phyloP scores from a whole-genome alignment of 768 basidiomycete species.

The Guyanaporus albipodus region DNA sequence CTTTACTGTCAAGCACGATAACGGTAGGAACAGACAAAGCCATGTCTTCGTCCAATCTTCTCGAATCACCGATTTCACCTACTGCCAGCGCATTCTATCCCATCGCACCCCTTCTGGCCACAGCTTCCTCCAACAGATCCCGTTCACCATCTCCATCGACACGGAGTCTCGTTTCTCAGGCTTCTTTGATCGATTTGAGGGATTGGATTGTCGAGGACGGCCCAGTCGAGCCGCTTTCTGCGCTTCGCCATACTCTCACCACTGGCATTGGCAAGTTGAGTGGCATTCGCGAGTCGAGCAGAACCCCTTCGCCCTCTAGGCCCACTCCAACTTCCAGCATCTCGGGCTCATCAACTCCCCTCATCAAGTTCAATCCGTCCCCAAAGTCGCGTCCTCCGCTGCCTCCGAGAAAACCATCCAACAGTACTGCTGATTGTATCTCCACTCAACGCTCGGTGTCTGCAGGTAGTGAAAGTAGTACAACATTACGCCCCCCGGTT shows the following conservation, averaged over 20 bases:
- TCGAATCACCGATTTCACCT: slow-evolving; percentile 52
- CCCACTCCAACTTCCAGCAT: not conserved
- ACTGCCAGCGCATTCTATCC: slow-evolving; percentile 40
- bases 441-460: slow-evolving; percentile 27
- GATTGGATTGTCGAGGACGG: slow-evolving; percentile 73
- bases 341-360: slow-evolving; percentile 33
- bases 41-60: slow-evolving; percentile 26
- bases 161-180: slow-evolving; percentile 39
- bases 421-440: slow-evolving; percentile 41
- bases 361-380: slow-evolving; percentile 57
- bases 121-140: slow-evolving; percentile 20
- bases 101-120: slow-evolving; percentile 36
- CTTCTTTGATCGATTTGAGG: slow-evolving; percentile 65
- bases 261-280: slow-evolving; percentile 14
- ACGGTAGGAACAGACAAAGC: not conserved
- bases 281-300: slow-evolving; percentile 17
- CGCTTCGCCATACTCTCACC: slow-evolving; percentile 7
- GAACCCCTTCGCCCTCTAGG: slow-evolving; percentile 22
- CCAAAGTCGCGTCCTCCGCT: slow-evolving; percentile 52
- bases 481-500: slow-evolving; percentile 29
- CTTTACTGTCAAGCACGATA: slow-evolving; percentile 9
- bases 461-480: slow-evolving; percentile 12
- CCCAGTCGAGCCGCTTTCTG: slow-evolving; percentile 28
- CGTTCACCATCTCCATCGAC: slow-evolving; percentile 48
- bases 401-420: slow-evolving; percentile 64